Evolutionary conservation across 192 early-diverging fungal species (phyloP), one percentile per base, ranked within the genome.

Genomic region (Dimargaris cristalligena): DNA sequence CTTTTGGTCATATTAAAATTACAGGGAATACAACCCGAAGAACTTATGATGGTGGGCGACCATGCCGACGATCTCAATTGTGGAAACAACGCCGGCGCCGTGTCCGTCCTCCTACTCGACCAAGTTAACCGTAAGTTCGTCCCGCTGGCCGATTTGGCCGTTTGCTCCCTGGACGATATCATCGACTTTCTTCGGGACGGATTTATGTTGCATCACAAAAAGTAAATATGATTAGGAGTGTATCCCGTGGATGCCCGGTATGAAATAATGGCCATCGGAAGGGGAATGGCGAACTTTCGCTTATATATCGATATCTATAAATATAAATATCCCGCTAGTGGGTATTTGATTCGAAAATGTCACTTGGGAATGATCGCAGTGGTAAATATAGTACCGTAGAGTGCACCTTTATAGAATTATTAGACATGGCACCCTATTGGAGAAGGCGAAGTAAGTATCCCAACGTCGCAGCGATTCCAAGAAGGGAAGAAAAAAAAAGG

Each of bases 21-120:
- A n/a, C n/a, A n/a, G n/a, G n/a, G 60, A 2, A 64, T 77, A 45
- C 65, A 62, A 38, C 69, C 75, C 10, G 54, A 66, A 22, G 62
- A 74, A 47, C 63, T 74, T 16, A 50, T 74, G 69, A 77, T 77
- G 72, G 75, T 77, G 14, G 75, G 75, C 34, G 75, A 77, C 60
- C 65, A 74, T 50, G 60, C 62, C 34, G 75, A 77, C 59, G 75
- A 77, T 34, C 58, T 77, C n/a, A 52, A 67, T 34, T 77, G 75
- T 23, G 75, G 75, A 1, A 47, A 63, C 6, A 63, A 67, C 2
- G 75, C 72, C 1, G 75, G 75, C 8, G 65, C 64, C 44, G 62
- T 77, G 33, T 45, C 73, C 16, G 66, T 66, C 34, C 60, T 77
- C 51, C 56, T 77, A 52, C 63, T 65, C 28, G 71, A 76, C 51